phyloP scores from a whole-genome alignment of 257 asterid genomes.

The Jasminum sambac region DNA sequence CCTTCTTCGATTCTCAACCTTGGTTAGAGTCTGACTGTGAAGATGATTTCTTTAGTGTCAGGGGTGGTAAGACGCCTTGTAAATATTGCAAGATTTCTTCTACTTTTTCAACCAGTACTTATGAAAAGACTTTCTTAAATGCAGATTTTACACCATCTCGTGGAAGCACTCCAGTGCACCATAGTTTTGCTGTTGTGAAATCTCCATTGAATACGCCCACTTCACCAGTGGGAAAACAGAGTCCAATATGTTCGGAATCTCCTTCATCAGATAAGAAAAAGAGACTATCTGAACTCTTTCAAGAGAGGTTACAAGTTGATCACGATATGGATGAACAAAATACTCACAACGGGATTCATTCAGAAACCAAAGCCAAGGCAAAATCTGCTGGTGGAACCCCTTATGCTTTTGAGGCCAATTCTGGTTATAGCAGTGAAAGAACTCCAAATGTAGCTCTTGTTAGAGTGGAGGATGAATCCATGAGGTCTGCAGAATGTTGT shows the following conservation, averaged over 20 bases:
- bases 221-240: neutral
- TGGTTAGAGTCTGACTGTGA: slow-evolving; percentile 87
- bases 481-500: slow-evolving; percentile 53
- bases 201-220: neutral
- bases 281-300: slow-evolving; percentile 58
- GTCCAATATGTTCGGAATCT: slow-evolving; percentile 27
- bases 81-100: neutral
- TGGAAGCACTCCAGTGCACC: slow-evolving; percentile 74
- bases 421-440: slow-evolving; percentile 38
- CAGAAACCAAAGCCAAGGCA: slow-evolving; percentile 14
- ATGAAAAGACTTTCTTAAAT: neutral
- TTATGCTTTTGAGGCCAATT: slow-evolving; percentile 33
- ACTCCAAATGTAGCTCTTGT: slow-evolving; percentile 31
- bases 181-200: slow-evolving; percentile 37
- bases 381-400: slow-evolving; percentile 39
- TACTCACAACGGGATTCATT: slow-evolving; percentile 17
- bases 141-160: slow-evolving; percentile 81
- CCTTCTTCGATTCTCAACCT: slow-evolving; percentile 70
- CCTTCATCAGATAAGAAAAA: slow-evolving; percentile 53
- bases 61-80: slow-evolving; percentile 62
- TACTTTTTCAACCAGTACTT: neutral
- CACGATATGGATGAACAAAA: slow-evolving; percentile 25
- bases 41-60: slow-evolving; percentile 74
- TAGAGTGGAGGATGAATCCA: slow-evolving; percentile 23
- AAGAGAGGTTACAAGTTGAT: slow-evolving; percentile 40